Percentiles rank a stretch among this genome's conserved stretches.
Evolutionary conservation across 306 rosid species (phyloP).

Genomic region (Cucumis cinereus): DNA sequence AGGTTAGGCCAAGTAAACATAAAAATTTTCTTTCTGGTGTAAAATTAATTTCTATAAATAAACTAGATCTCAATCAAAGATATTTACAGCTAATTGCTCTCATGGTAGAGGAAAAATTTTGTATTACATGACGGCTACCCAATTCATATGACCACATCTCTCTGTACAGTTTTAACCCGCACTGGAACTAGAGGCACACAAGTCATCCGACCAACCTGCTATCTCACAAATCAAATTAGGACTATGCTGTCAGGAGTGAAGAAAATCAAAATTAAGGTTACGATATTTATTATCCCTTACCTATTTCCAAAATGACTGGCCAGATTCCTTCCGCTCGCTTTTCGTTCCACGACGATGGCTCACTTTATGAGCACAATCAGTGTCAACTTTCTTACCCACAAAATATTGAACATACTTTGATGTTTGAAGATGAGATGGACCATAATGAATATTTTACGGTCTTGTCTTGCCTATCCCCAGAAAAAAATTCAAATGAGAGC

Average conservation of each 20-base stretch:
- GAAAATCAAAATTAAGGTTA: neutral
- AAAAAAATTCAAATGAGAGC: conserved; percentile 4
- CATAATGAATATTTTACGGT: conserved; percentile 4
- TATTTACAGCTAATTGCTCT: conserved; percentile 10
- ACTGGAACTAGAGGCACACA: neutral
- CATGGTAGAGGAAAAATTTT: neutral
- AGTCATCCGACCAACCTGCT: conserved; percentile 7
- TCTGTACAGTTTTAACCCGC: conserved; percentile 9
- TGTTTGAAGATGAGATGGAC: conserved; percentile 10
- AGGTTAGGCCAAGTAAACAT: neutral
- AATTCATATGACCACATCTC: conserved; percentile 5
- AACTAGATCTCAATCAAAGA: conserved; percentile 8
- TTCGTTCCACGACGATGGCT: neutral
- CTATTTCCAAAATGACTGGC: neutral
- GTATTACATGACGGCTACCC: conserved; percentile 5
- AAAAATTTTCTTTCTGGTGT: conserved; percentile 17
- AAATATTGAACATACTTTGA: neutral
- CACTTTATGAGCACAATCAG: neutral
- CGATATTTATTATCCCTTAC: neutral
- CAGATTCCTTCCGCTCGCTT: neutral
- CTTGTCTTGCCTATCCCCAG: conserved; percentile 10
- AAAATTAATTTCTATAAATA: conserved; percentile 10
- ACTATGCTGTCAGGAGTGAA: neutral
- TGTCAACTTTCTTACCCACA: conserved; percentile 6
- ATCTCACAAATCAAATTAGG: neutral